Base-by-base conservation (phyloP, 2,329 filamentous ascomycete species). In the Aspergillus ochraceoroseus region DNA sequence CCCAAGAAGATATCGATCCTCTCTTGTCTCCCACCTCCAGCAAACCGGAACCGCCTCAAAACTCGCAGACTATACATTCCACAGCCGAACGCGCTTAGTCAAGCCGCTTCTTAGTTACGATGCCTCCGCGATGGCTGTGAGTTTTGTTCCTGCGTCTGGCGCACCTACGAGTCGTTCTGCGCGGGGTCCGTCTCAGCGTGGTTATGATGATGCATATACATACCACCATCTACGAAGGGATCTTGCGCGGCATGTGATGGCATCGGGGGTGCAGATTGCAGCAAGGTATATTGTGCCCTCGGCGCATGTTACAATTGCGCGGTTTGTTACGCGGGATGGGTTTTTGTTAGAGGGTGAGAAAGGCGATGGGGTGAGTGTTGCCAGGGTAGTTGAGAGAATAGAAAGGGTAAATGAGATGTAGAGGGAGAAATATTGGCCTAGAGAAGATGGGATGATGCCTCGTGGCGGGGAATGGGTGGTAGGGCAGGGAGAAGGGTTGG, bases 201-300 rank as follows among this genome's bases (percentile, higher is more conserved):
- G 38, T 1, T 56, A 73, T 26, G 74, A 77, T 12, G 84, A 92
- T 51, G 57, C 52, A 1, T 95, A 87, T 65, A 89, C 85, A 0
- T 95, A 95, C 62, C 90, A 95, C 59, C 90, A 96, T 63, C 77
- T 96, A 6, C 80, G 90, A 2, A 76, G 83, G 3, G 87, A 95
- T 58, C 61, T 94, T 8, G 92, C 82, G 60, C 70, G 75, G 33
- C 68, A 79, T 17, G 76, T 79, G 3, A 68, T 71, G 31, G 68
- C 67, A 3, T 74, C 79, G 0, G 85, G 85, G 1, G 70, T 90
- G n/a, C 67, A 75, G 11, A 74, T 95, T 22, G 82, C 74, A 14
- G 86, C 85, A 37, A 75, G 90, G 42, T 96, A 95, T 61, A 81
- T 89, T 15, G 87, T 94, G 2, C 89, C 89, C 1, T 90, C 85